phyloP scores from a whole-genome alignment of 164 flowering plant genomes.

The Vitis rotundifolia region DNA sequence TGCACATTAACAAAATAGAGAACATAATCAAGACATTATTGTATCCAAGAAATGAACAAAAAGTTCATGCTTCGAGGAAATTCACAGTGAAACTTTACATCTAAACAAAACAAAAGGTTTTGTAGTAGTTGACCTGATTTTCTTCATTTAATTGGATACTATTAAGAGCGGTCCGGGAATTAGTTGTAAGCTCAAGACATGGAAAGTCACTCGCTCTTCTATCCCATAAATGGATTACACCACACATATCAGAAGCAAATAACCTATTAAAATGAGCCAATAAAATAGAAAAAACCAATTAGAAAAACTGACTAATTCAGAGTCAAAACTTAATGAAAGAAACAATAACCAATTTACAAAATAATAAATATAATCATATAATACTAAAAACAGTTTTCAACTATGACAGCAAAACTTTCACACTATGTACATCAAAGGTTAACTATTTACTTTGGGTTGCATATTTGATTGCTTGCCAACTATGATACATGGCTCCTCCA shows the following conservation, averaged over 20 bases:
- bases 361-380: no score
- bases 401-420: no score
- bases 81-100: background rate
- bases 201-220: conserved; percentile 69
- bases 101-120: background rate
- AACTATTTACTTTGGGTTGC: no score
- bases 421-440: no score
- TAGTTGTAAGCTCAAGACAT: conserved; percentile 62
- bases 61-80: no score
- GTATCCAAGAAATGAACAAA: no score
- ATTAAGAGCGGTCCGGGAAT: conserved; percentile 49
- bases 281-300: background rate
- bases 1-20: no score
- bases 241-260: conserved; percentile 73
- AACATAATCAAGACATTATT: no score
- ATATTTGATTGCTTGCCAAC: no score
- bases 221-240: conserved; percentile 82
- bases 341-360: no score
- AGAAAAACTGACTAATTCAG: background rate
- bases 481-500: no score
- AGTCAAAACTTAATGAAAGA: background rate
- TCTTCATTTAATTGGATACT: conserved; percentile 70
- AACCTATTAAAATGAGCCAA: conserved; percentile 40
- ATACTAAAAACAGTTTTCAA: no score
- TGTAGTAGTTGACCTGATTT: conserved; percentile 53